Evolutionary conservation across 2,329 filamentous ascomycete genomes (phyloP).

Genomic region (Aspergillus sp.): DNA sequence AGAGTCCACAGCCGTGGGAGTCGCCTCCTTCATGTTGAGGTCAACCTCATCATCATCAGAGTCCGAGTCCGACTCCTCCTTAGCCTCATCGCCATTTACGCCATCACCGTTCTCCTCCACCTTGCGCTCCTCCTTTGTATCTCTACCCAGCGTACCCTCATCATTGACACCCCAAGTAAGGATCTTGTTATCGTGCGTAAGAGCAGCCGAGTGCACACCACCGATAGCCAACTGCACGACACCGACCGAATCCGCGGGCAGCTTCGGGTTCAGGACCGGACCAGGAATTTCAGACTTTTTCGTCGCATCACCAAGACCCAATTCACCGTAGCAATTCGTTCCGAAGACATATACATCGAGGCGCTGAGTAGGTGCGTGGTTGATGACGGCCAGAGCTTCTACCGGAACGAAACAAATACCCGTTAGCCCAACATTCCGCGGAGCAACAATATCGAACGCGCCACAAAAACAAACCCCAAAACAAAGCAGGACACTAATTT

Average conservation of each 20-base stretch:
- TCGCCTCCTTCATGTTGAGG: slow-evolving; percentile 72
- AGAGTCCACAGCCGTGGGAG: slow-evolving; percentile 60
- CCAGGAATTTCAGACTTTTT: slow-evolving; percentile 67
- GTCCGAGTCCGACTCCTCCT: slow-evolving; percentile 41
- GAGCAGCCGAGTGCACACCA: slow-evolving; percentile 74
- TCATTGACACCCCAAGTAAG: slow-evolving; percentile 90
- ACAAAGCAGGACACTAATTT: neutral
- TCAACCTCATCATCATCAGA: slow-evolving; percentile 56
- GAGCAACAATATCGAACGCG: neutral
- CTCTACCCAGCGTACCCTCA: slow-evolving; percentile 72
- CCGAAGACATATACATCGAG: slow-evolving; percentile 79
- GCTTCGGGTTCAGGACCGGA: slow-evolving; percentile 66
- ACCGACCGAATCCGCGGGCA: slow-evolving; percentile 56
- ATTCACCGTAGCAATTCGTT: slow-evolving; percentile 72
- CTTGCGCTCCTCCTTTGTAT: slow-evolving; percentile 58
- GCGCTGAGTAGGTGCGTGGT: slow-evolving; percentile 56
- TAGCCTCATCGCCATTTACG: slow-evolving; percentile 19
- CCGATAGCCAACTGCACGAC: slow-evolving; percentile 60
- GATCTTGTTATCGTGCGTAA: slow-evolving; percentile 77
- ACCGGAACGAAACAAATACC: neutral
- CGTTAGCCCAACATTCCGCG: neutral
- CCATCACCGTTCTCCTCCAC: slow-evolving; percentile 56
- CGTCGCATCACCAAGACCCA: slow-evolving; percentile 71
- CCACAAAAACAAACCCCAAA: neutral
- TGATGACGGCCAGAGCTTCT: slow-evolving; percentile 10